Evolutionary conservation across 495 filamentous ascomycete species (phyloP).

Genomic region (Annulohypoxylon moriforme): DNA sequence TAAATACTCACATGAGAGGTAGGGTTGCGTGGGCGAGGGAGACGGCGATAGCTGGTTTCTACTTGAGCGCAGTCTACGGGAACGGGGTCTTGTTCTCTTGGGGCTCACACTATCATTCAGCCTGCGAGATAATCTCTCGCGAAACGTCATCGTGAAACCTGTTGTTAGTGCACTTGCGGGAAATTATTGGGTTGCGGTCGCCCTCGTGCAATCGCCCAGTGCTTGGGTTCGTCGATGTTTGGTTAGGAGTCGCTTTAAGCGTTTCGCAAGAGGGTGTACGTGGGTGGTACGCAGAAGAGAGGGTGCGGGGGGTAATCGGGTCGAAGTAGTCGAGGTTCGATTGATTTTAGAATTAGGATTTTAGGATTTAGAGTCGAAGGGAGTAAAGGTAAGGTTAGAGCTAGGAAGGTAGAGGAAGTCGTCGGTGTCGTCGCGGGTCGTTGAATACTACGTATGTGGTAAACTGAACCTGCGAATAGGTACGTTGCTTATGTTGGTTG

Average conservation of each 20-base stretch:
- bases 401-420: background rate
- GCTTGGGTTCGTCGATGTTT: background rate
- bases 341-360: background rate
- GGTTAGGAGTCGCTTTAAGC: background rate
- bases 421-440: background rate
- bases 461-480: background rate
- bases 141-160: constrained; percentile 45
- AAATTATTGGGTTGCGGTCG: background rate
- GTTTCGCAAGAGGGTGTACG: background rate
- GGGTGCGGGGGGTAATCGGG: constrained; percentile 10
- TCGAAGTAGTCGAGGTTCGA: background rate
- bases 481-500: background rate
- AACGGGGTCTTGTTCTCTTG: constrained; percentile 19
- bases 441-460: background rate
- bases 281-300: background rate
- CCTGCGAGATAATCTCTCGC: constrained; percentile 44
- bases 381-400: background rate
- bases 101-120: constrained; percentile 48
- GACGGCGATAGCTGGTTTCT: constrained; percentile 44
- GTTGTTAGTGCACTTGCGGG: constrained; percentile 5
- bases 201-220: background rate
- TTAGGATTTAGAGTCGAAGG: background rate
- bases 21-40: constrained; percentile 52
- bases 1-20: constrained; percentile 56
- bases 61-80: constrained; percentile 40